phyloP scores from a whole-genome alignment of 257 asterid species.

The Solanum piurae region DNA sequence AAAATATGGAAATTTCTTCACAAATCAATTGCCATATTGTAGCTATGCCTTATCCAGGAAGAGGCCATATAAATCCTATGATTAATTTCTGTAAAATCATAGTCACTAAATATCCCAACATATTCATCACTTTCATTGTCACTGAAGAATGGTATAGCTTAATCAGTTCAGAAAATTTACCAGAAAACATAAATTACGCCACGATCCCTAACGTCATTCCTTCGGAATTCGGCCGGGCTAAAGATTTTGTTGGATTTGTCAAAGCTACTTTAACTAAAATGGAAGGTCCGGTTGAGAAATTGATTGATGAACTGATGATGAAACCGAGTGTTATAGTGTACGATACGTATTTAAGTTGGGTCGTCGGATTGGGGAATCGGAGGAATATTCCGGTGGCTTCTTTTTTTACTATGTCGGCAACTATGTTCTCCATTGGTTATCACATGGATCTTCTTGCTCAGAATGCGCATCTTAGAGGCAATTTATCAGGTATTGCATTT shows the following conservation, averaged over 20 bases:
- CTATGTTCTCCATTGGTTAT: constrained; percentile 21
- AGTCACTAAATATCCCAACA: constrained; percentile 3
- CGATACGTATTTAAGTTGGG: constrained; percentile 33
- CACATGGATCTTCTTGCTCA: constrained; percentile 28
- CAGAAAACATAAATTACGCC: constrained; percentile 20
- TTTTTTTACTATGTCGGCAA: constrained; percentile 43
- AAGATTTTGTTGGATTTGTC: constrained; percentile 19
- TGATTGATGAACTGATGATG: constrained; percentile 20
- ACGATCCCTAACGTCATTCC: constrained; percentile 54
- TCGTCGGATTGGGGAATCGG: constrained; percentile 12
- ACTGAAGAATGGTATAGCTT: constrained; percentile 40
- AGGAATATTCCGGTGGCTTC: constrained; percentile 45
- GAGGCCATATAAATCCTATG: constrained; percentile 77
- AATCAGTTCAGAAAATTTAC: constrained; percentile 22
- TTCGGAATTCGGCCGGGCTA: constrained; percentile 39
- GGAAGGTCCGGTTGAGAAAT: constrained; percentile 43
- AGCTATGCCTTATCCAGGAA: constrained; percentile 76
- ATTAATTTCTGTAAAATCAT: constrained; percentile 18
- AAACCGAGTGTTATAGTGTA: constrained; percentile 25
- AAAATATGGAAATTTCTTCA: not conserved
- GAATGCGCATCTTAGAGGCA: constrained; percentile 27
- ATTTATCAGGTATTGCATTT: constrained; percentile 12
- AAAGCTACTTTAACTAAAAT: constrained; percentile 20
- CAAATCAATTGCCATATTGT: constrained; percentile 33
- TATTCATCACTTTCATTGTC: constrained; percentile 30